Base-by-base conservation (phyloP, 225 moss, liverwort and hornwort species). In the Rhytidiadelphus loreus region DNA sequence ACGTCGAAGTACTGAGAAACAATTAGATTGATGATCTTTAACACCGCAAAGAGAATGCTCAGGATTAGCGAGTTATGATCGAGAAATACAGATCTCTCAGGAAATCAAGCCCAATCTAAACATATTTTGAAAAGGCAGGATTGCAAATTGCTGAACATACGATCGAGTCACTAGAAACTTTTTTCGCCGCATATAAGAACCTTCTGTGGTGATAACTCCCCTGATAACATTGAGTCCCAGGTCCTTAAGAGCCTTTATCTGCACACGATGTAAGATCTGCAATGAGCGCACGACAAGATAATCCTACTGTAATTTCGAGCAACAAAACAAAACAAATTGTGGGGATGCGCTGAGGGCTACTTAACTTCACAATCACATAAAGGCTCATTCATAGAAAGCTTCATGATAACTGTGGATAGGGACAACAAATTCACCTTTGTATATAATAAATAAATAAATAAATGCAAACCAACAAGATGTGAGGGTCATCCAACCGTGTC, bases 171-270 rank as follows among this genome's bases (percentile, higher is more conserved):
- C 96, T 68, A 93, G 90, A 56, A 98, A 96, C 87, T 86, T 96
- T 82, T 98, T 96, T 33, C 87, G 89, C 29, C 95, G 93, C 88
- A 90, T 19, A 25, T 79, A 73, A 16, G 90, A 72, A 66, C 88
- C 92, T 41, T 93, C 95, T 22, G 95, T 88, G 39, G 89, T 91
- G 50, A 98, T 96, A 83, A 96, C 82, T 56, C 97, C 97, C 71
- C 62, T 94, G 74, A 94, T 73, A 1, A 97, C 97, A 82, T 95
- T 97, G 76, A 98, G 91, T 80, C 96, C 98, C 35, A 98, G 88
- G 73, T 96, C 92, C 94, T 96, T 95, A 39, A 98, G 88, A 50
- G 98, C 96, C 93, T 96, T 94, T 28, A 91, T 94, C 95, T 95
- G 92, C 87, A 91, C 59, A 83, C 73, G 29, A 75, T 53, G n/a